phyloP scores from a whole-genome alignment of 176 grass and related monocot genomes.

The Guadua angustifolia region DNA sequence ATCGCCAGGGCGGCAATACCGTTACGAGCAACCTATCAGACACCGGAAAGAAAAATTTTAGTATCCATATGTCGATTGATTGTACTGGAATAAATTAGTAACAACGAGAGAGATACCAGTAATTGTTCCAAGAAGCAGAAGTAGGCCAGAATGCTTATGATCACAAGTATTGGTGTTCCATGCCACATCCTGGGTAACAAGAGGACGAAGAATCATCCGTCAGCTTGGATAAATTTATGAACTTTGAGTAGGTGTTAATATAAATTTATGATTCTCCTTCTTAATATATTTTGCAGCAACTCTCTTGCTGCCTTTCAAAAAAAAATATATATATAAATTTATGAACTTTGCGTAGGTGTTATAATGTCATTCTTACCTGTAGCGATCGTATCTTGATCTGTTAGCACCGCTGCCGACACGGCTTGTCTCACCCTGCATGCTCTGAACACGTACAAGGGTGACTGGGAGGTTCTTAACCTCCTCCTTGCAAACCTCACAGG shows the following conservation, averaged over 20 bases:
- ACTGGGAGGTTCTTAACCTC: conserved; percentile 91
- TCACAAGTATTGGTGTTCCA: conserved; percentile 75
- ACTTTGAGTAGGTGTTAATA: not conserved
- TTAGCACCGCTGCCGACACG: not conserved
- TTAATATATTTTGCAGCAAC: too few relatives aligned
- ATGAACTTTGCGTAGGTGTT: not conserved
- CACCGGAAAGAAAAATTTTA: not conserved
- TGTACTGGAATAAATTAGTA: not conserved
- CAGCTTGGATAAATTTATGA: not conserved
- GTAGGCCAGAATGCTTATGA: conserved; percentile 84
- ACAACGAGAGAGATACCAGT: conserved; percentile 46
- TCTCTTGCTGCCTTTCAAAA: too few relatives aligned
- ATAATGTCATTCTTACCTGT: conserved; percentile 49
- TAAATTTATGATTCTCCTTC: too few relatives aligned
- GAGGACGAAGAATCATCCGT: conserved; percentile 10
- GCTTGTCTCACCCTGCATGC: conserved; percentile 4
- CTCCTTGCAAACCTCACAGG: conserved; percentile 83
- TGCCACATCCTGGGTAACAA: conserved; percentile 65
- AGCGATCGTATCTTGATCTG: conserved; percentile 31
- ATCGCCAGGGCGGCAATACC: conserved; percentile 82
- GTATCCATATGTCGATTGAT: not conserved
- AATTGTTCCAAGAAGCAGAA: conserved; percentile 97
- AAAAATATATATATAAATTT: not conserved
- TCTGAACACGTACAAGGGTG: conserved; percentile 69
- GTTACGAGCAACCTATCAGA: conserved; percentile 53